phyloP scores from a whole-genome alignment of 257 asterid species.

The Datura wrightii region DNA sequence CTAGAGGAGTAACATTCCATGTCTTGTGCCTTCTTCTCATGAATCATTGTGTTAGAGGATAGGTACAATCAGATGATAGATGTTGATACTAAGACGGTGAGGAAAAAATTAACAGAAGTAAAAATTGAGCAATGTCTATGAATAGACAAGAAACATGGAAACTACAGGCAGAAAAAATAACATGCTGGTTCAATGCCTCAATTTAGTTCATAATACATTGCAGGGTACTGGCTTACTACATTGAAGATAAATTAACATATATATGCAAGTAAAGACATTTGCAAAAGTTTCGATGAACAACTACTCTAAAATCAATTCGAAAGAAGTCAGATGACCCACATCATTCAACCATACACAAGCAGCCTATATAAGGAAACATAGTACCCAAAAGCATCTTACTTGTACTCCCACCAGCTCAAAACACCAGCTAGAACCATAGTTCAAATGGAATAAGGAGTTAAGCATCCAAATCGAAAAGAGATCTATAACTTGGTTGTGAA shows the following conservation, averaged over 20 bases:
- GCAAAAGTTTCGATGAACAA: not conserved
- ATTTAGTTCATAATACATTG: not conserved
- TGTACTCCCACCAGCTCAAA: slow-evolving; percentile 11
- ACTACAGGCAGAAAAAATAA: not conserved
- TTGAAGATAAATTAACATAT: slow-evolving; percentile 2
- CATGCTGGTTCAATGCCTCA: slow-evolving; percentile 7
- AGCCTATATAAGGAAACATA: not conserved
- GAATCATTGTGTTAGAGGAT: not conserved
- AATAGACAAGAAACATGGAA: not conserved
- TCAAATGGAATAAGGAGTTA: not conserved
- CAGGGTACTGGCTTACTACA: not conserved
- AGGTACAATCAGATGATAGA: not conserved
- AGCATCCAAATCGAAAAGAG: not conserved
- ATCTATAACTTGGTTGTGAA: slow-evolving; percentile 15
- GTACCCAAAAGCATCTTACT: not conserved
- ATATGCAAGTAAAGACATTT: not conserved
- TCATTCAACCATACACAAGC: not conserved
- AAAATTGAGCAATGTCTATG: not conserved
- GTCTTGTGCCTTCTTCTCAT: too few species aligned
- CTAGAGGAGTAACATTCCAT: too few species aligned
- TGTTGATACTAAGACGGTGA: not conserved
- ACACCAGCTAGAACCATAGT: slow-evolving; percentile 27
- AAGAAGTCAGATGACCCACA: not conserved
- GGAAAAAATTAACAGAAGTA: not conserved
- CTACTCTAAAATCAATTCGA: slow-evolving; percentile 1